phyloP scores from a whole-genome alignment of 2,329 filamentous ascomycete species.

The Tolypocladium nubicola region DNA sequence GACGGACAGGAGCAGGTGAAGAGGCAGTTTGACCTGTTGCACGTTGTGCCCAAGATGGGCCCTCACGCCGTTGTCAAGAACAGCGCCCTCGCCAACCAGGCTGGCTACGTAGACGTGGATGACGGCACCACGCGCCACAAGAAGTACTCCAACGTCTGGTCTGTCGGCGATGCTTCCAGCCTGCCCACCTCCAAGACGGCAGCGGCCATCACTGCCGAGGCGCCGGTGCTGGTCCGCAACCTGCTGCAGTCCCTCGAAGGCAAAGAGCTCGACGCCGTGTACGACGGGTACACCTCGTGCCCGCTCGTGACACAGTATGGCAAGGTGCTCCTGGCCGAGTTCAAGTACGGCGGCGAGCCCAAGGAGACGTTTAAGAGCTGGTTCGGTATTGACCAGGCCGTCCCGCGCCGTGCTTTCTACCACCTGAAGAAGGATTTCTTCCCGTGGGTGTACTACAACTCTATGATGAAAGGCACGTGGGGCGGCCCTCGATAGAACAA shows the following conservation, averaged over 20 bases:
- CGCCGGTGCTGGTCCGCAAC: slow-evolving; percentile 39
- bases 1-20: slow-evolving; percentile 32
- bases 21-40: slow-evolving; percentile 41
- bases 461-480: slow-evolving; percentile 53
- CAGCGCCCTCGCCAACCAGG: slow-evolving; percentile 41
- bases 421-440: slow-evolving; percentile 58
- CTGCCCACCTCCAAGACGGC: slow-evolving; percentile 47
- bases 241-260: slow-evolving; percentile 33
- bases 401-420: slow-evolving; percentile 47
- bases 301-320: slow-evolving; percentile 45
- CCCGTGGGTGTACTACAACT: slow-evolving; percentile 53
- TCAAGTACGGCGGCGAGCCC: slow-evolving; percentile 52
- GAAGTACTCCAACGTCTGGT: slow-evolving; percentile 47
- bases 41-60: slow-evolving; percentile 49
- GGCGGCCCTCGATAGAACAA: slow-evolving; percentile 24
- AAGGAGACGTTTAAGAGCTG: slow-evolving; percentile 49
- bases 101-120: slow-evolving; percentile 48
- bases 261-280: slow-evolving; percentile 29
- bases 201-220: slow-evolving; percentile 40
- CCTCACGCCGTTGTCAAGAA: slow-evolving; percentile 43
- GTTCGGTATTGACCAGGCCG: slow-evolving; percentile 46
- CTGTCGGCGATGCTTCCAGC: slow-evolving; percentile 46
- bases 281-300: slow-evolving; percentile 47
- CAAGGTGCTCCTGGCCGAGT: slow-evolving; percentile 54
- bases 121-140: slow-evolving; percentile 40